Evolutionary conservation across 2,329 filamentous ascomycete species (phyloP), one percentile per base, ranked within the genome.

Genomic region (Arthrocladium fulminans): DNA sequence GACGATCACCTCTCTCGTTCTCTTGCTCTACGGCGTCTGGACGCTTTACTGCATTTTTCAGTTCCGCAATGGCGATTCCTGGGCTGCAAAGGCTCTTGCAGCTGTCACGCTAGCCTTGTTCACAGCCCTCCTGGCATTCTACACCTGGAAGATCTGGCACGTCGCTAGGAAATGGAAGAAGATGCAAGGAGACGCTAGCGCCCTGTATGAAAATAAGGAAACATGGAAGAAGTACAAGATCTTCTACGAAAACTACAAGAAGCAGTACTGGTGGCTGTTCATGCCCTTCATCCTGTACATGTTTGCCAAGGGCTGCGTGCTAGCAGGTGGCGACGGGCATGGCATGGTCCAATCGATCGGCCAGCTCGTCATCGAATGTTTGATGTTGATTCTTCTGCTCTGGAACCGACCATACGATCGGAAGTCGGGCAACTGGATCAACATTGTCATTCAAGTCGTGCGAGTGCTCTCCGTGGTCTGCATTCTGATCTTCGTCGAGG

Each of bases 251-350:
- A 84, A 83, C 59, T 97, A 95, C 75, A 88, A 88, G 71, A 88
- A 86, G 67, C 80, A 83, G 59, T 95, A 90, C 72, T 98, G 92
- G 92, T 97, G 90, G 90, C 69, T 96, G 20, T 97, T 98, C 63
- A 76, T 97, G 12, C 92, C 92, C 0, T 74, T 78, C 52, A 95
- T 97, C 61, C 52, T 88, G 54, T 97, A 97, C 73, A 85, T 89
- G 73, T 88, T 96, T 62, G 83, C 81, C 63, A 92, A 92, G 70
- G 89, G 90, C 47, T 84, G 81, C 52, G 80, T 90, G 50, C 82
- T 97, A 56, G 90, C 90, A 12, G 86, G 80, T 24, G 87, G 80
- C 37, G 84, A 96, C 61, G 88, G 88, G 10, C 81, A 94, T 62
- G 92, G 89, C 42, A 77, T 94, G 65, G 69, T 77, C 4, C 92